These are phyloP conservation scores for Mesembryanthemum crystallinum DNA, from an alignment of 148 eudicot genomes.

Conservation along the genomic window DNA sequence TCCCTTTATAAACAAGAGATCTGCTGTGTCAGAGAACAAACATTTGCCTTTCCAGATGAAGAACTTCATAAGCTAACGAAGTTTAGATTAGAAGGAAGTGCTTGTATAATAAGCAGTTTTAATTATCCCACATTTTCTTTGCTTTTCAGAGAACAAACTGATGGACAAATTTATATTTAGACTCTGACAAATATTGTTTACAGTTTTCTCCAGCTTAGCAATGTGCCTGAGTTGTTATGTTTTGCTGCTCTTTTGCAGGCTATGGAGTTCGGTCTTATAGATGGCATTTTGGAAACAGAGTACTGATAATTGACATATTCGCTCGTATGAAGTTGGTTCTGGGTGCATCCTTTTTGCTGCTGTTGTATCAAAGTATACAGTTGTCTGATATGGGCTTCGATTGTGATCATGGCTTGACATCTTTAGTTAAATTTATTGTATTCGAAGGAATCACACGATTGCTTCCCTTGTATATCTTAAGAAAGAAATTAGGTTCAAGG, in stretches of 20 bases:
- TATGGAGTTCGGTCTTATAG: constrained; percentile 83
- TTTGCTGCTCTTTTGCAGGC: constrained; percentile 50
- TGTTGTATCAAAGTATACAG: constrained; percentile 18
- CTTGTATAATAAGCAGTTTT: no score
- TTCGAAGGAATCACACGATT: background rate
- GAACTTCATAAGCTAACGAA: no score
- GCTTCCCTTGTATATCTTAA: constrained; percentile 15
- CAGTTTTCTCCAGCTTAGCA: no score
- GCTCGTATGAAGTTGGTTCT: background rate
- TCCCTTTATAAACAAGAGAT: no score
- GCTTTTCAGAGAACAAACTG: no score
- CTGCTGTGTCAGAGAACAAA: no score
- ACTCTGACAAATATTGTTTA: no score
- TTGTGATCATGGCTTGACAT: background rate
- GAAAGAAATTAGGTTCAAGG: background rate
- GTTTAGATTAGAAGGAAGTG: no score
- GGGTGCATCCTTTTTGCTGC: constrained; percentile 2
- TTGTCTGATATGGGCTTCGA: background rate
- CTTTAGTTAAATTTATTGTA: background rate
- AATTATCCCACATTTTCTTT: no score
- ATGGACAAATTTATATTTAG: no score
- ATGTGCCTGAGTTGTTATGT: background rate
- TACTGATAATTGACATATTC: constrained; percentile 29
- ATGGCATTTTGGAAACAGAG: constrained; percentile 79
- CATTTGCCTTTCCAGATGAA: no score